Percentiles rank a stretch among this genome's conserved stretches.
Evolutionary conservation across 1,284 basidiomycete species (phyloP).

Genomic region (Phellopilus nigrolimitatus): DNA sequence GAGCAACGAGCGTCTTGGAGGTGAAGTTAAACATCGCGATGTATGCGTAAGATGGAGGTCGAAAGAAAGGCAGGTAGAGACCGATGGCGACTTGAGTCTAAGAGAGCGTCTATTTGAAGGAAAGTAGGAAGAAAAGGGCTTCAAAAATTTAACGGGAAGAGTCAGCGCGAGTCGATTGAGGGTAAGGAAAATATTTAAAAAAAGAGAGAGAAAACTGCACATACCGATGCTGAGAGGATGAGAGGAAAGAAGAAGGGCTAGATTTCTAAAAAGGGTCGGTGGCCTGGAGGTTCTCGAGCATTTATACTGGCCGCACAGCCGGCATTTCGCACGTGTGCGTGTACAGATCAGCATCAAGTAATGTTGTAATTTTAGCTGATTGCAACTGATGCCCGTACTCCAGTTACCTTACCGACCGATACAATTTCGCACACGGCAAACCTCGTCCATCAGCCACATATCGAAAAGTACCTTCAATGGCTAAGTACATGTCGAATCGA

Average conservation of each 20-base stretch:
- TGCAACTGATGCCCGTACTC: too few relatives aligned
- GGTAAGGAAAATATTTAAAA: conserved; percentile 31
- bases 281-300: too few relatives aligned
- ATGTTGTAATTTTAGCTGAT: too few relatives aligned
- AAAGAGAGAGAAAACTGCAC: neutral
- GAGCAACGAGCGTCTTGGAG: conserved; percentile 40
- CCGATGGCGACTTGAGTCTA: conserved; percentile 25
- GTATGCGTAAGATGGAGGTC: conserved; percentile 18
- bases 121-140: conserved; percentile 24
- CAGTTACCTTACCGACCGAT: too few relatives aligned
- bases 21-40: conserved; percentile 43
- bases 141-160: conserved; percentile 5
- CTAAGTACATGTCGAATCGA: too few relatives aligned
- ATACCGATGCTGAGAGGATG: conserved; percentile 19
- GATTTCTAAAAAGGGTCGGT: neutral
- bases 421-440: too few relatives aligned
- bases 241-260: conserved; percentile 23
- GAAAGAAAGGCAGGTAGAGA: conserved; percentile 12
- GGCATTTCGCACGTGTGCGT: too few relatives aligned
- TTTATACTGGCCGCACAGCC: neutral
- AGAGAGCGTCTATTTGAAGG: conserved; percentile 27
- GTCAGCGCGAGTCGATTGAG: conserved; percentile 23
- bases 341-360: too few relatives aligned
- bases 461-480: too few relatives aligned
- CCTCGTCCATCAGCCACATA: too few relatives aligned